These are phyloP conservation scores for Haplosporangium sp. DNA, from an alignment of 371 early-diverging fungal species.

Conservation along the genomic window DNA sequence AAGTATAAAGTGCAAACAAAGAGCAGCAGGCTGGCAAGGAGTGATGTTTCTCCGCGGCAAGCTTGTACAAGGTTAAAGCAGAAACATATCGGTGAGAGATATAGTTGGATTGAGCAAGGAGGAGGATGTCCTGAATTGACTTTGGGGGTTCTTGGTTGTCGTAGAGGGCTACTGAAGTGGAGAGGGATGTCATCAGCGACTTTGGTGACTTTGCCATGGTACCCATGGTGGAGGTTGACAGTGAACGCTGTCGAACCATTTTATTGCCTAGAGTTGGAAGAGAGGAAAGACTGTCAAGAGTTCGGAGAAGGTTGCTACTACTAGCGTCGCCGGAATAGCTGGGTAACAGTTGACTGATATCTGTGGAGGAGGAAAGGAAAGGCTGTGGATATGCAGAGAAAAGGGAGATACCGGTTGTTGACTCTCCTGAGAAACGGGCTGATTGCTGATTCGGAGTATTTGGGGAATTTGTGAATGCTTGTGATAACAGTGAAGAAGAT, in stretches of 20 bases:
- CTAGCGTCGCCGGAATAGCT: neutral
- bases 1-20: constrained; percentile 49
- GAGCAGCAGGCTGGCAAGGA: constrained; percentile 48
- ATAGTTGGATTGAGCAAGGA: constrained; percentile 49
- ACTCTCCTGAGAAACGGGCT: constrained; percentile 14
- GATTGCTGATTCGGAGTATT: constrained; percentile 2
- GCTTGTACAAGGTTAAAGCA: constrained; percentile 35
- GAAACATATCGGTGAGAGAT: constrained; percentile 50
- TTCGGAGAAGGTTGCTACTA: constrained; percentile 15
- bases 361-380: constrained; percentile 15
- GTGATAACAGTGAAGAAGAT: constrained; percentile 14
- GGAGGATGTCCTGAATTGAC: constrained; percentile 41
- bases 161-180: constrained; percentile 20
- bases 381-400: constrained; percentile 40
- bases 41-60: constrained; percentile 41
- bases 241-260: constrained; percentile 38
- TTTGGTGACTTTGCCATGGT: constrained; percentile 26
- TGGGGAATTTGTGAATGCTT: constrained; percentile 8
- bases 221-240: constrained; percentile 29
- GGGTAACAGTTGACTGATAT: neutral
- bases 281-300: constrained; percentile 18
- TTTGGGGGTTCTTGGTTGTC: constrained; percentile 35
- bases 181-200: constrained; percentile 18
- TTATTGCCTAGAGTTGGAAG: neutral
- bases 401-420: constrained; percentile 37